Evolutionary conservation across 768 basidiomycete species (phyloP), one percentile per base, ranked within the genome.

Genomic region (Cystobasidium onofrii): DNA sequence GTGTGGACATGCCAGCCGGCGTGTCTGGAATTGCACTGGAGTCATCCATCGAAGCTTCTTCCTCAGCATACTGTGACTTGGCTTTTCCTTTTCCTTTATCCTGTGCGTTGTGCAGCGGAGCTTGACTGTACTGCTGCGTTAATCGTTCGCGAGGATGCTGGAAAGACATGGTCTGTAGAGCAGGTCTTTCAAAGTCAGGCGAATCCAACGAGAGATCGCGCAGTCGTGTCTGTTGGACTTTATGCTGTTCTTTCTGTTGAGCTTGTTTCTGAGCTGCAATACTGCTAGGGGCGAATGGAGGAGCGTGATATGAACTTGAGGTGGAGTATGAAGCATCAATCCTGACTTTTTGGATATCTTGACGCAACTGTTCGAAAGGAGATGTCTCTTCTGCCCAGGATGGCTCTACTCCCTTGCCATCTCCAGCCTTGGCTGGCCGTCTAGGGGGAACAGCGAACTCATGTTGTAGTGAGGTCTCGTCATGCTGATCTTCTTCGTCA

Each of bases 161-260:
- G 41, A 66, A 72, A 13, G 71, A 73, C 23, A 74, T 67, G 4
- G 78, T 77, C 36, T 77, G 76, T 34, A 76, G 73, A 7, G 77
- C 74, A 13, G 77, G 78, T 20, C 73, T 63, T 31, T 73, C 73
- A 9, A 78, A 52, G 60, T 77, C 78, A 12, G 78, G 78, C 60
- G 78, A 78, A 61, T 78, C 78, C 52, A 77, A 71, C 10, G 76
- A 75, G 0, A 77, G 41, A 31, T 71, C 69, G 1, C 69, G 69
- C 25, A 71, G 31, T 34, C 69, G 17, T 9, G 69, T 71, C n/a
- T 55, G 54, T 31, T 27, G 0, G 60, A 72, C 0, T 70, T 73
- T 0, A 64, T 75, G 31, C 69, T 73, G 31, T 57, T 69, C 44
- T 64, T 66, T 0, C 74, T 74, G 41, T 50, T 27, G 0, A 54